Percentiles rank a stretch among this genome's conserved stretches.
Evolutionary conservation across 208 protist species (phyloP).

Genomic region (Leishmania lainsoni): DNA sequence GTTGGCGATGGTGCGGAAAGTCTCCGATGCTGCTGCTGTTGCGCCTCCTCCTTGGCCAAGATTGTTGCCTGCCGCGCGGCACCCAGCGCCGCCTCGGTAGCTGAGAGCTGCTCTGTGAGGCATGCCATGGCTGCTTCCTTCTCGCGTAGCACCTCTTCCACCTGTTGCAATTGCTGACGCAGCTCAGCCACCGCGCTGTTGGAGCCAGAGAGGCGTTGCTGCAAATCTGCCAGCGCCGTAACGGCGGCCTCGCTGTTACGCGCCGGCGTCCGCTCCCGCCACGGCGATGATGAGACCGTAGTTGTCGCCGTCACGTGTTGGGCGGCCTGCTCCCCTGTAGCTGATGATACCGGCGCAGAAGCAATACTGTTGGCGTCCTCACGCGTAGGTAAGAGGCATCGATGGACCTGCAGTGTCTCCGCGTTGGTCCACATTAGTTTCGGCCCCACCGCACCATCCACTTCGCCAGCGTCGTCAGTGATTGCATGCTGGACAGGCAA

Average conservation of each 20-base stretch:
- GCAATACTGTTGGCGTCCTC: neutral
- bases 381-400: neutral
- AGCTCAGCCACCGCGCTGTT: slow-evolving; percentile 24
- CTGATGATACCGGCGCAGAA: neutral
- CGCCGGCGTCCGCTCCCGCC: slow-evolving; percentile 17
- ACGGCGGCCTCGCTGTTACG: slow-evolving; percentile 49
- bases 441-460: neutral
- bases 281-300: neutral
- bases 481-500: neutral
- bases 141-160: slow-evolving; percentile 12
- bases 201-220: slow-evolving; percentile 43
- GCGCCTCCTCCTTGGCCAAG: neutral
- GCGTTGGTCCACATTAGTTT: neutral
- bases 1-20: neutral
- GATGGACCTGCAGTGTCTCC: neutral
- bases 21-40: slow-evolving; percentile 7
- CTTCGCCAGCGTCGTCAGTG: neutral
- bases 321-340: neutral
- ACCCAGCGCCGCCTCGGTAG: slow-evolving; percentile 2
- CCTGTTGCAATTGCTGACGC: slow-evolving; percentile 14
- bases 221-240: slow-evolving; percentile 57
- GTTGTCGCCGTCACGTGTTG: neutral
- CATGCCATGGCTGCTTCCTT: slow-evolving; percentile 3
- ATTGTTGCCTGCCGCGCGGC: neutral
- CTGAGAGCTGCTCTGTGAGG: slow-evolving; percentile 17